phyloP scores from a whole-genome alignment of 345 rosid genomes.

The Eutrema heterophyllum region DNA sequence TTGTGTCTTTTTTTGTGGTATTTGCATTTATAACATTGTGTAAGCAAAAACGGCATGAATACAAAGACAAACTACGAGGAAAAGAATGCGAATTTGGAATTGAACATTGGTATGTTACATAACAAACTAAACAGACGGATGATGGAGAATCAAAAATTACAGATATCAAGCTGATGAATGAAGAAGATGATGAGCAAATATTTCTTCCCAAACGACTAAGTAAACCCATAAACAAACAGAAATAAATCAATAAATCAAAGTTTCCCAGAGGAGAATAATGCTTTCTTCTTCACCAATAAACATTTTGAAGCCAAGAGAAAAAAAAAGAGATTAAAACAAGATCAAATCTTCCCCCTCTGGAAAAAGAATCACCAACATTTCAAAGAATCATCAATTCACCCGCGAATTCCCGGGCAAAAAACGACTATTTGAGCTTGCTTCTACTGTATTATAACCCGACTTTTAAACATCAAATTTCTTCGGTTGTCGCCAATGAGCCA shows the following conservation, averaged over 20 bases:
- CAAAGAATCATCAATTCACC: slow-evolving; percentile 31
- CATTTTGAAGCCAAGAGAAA: slow-evolving; percentile 18
- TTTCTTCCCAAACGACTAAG: neutral
- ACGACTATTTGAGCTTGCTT: slow-evolving; percentile 14
- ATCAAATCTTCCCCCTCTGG: slow-evolving; percentile 21
- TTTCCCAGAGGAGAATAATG: slow-evolving; percentile 1
- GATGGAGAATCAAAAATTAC: neutral
- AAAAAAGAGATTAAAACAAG: neutral
- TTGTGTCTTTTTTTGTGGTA: no score
- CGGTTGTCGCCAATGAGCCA: slow-evolving; percentile 88
- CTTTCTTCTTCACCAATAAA: slow-evolving; percentile 17
- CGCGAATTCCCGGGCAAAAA: slow-evolving; percentile 20
- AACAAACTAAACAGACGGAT: neutral
- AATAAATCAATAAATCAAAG: slow-evolving; percentile 20
- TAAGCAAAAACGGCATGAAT: neutral
- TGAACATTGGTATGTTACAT: neutral
- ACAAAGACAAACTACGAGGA: neutral
- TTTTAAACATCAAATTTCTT: slow-evolving; percentile 68
- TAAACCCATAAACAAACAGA: neutral
- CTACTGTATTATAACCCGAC: slow-evolving; percentile 4
- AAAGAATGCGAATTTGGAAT: neutral
- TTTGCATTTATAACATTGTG: neutral
- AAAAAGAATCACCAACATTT: slow-evolving; percentile 26
- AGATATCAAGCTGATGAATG: neutral
- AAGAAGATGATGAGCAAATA: neutral